Base-by-base conservation (phyloP, 306 rosid species). In the Citrullus mucosospermus region DNA sequence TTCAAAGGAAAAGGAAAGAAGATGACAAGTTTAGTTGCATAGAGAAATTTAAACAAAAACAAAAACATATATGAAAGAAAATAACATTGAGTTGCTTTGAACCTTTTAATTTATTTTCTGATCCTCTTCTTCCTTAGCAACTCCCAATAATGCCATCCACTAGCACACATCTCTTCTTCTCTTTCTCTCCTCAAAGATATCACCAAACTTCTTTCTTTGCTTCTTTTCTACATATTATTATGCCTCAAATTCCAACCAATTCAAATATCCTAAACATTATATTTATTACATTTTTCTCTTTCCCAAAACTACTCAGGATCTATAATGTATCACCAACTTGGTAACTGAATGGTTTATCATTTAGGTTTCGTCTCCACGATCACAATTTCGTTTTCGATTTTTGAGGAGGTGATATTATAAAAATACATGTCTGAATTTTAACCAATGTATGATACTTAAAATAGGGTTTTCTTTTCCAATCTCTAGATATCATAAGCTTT, bases 41-140 rank as follows among this genome's bases (percentile, higher is more conserved):
- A 58, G 15, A 58, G 16, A 58, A 9, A 20, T 1, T 1, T 4
- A 3, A 15, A 8, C 9, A 20, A 30, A 5, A 61, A 22, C 11
- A 32, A 14, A 3, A 15, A 65, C 25, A 25, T 25, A 25, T 25
- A 25, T 25, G 25, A 6, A 66, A 62, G 10, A 62, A 25, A 0
- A 18, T 67, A 44, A 61, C 60, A 74, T 58, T 25, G 72, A 72
- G 78, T 53, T 81, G 50, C 83, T 82, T 86, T 68, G 73, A 78
- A 58, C 63, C 46, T 8, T 51, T 41, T n/a, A 6, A 25, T 25
- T 25, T 25, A 25, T 41, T 69, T 25, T 74, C 84, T 82, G 89
- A 86, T 82, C 86, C 65, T 84, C 83, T 71, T 88, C 84, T 84
- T 78, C 77, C 82, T 25, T 60, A 38, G 65, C 20, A 15, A 80